Evolutionary conservation across 2,329 filamentous ascomycete species (phyloP), one percentile per base, ranked within the genome.

Genomic region (Penicillium sp.): DNA sequence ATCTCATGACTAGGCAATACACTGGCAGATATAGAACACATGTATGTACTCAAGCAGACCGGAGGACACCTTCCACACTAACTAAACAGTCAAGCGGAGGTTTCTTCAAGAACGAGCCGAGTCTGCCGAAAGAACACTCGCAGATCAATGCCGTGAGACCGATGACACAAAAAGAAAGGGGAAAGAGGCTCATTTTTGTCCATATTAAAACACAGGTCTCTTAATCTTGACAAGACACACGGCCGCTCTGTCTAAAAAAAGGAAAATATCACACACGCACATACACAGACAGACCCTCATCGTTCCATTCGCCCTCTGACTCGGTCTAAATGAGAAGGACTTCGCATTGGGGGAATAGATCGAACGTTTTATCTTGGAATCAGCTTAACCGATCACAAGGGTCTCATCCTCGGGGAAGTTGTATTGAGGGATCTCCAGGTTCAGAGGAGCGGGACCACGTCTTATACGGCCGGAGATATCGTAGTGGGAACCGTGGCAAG

Each of bases 401-500:
- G 81, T 82, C 64, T 78, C 81, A 9, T 95, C 92, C 66, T 90
- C 84, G 49, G 86, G 81, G 80, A 98, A 96, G 60, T 85, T 86
- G 76, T 95, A 95, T 61, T 71, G 67, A 53, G 90, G 92, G 55
- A 96, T 81, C 75, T 96, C 92, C 65, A 98, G 81, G 78, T 98
- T 98, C 62, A 98, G 80, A 53, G 92, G 92, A 47, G 92, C 92
- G 50, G 92, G 92, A 54, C 92, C 92, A 79, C 86, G 95, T 76
- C 92, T 83, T 79, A 95, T 86, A 72, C 92, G 88, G 68, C 92
- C 92, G 51, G 89, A 96, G 69, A 98, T 96, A 69, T 98, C 92
- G 80, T 98, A 98, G 78, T 98, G 92, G 57, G 89, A 95, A 70
- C 92, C 92, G 80, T 98, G 92, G 85, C 92, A 98, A 53, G 92